Evolutionary conservation across 2,329 filamentous ascomycete genomes (phyloP).

Genomic region (Neopestalotiopsis rosae): DNA sequence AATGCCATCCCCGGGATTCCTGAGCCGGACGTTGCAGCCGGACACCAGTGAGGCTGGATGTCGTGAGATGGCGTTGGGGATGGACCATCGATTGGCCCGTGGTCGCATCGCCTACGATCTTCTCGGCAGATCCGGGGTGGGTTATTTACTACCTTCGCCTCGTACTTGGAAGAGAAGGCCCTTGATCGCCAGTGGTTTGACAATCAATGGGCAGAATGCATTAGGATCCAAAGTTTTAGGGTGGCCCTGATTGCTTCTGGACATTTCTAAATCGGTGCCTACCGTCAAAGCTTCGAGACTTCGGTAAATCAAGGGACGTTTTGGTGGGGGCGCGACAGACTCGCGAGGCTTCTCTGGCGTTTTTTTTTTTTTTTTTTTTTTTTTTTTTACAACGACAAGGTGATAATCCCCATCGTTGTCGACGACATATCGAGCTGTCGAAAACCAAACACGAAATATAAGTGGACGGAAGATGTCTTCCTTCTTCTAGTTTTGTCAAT

Average conservation of each 20-base stretch:
- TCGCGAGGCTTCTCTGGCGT: background rate
- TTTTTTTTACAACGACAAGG: background rate
- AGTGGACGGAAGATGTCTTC: background rate
- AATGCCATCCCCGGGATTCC: background rate
- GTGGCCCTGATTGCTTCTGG: conserved; percentile 1
- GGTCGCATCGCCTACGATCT: background rate
- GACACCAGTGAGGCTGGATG: background rate
- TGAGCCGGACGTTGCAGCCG: background rate
- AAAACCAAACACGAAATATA: background rate
- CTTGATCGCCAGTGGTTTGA: background rate
- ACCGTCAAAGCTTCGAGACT: background rate
- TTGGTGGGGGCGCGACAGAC: background rate
- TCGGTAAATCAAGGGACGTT: background rate
- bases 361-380: background rate
- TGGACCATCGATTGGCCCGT: background rate
- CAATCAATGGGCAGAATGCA: background rate
- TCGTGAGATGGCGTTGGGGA: background rate
- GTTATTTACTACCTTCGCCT: background rate
- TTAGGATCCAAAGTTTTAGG: background rate
- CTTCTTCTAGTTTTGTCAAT: background rate
- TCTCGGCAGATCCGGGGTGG: background rate
- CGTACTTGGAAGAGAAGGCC: background rate
- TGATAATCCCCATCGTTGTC: background rate
- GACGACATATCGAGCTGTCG: background rate
- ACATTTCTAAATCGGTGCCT: background rate